Evolutionary conservation across 1,284 basidiomycete species (phyloP).

Genomic region (Sporisorium reilianum): DNA sequence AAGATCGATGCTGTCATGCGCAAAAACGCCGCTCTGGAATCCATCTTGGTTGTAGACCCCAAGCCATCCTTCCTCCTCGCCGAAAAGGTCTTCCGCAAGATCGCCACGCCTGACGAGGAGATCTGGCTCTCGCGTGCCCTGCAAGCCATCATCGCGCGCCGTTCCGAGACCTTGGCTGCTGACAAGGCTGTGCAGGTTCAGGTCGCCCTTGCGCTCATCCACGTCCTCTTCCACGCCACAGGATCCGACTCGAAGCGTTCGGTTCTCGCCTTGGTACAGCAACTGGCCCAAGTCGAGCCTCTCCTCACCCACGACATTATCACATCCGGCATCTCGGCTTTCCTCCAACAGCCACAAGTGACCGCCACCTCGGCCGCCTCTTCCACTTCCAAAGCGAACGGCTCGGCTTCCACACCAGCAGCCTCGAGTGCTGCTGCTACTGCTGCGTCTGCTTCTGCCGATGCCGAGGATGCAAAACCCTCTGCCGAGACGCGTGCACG

Average conservation of each 20-base stretch:
- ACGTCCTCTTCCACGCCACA: conserved; percentile 49
- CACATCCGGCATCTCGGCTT: conserved; percentile 40
- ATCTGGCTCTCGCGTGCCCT: conserved; percentile 57
- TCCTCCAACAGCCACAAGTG: conserved; percentile 32
- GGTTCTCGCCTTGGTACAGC: conserved; percentile 24
- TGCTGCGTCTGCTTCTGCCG: conserved; percentile 25
- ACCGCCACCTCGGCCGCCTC: conserved; percentile 8
- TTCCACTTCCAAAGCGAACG: conserved; percentile 24
- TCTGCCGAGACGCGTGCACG: conserved; percentile 46
- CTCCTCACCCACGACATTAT: conserved; percentile 46
- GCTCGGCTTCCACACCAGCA: conserved; percentile 15
- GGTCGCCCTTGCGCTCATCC: conserved; percentile 48
- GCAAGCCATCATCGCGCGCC: conserved; percentile 31
- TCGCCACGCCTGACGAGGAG: conserved; percentile 53
- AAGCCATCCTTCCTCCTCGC: conserved; percentile 67
- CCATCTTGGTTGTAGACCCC: conserved; percentile 44
- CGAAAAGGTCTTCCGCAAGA: conserved; percentile 64
- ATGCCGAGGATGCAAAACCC: conserved; percentile 41
- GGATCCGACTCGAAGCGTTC: conserved; percentile 32
- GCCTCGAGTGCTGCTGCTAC: conserved; percentile 14
- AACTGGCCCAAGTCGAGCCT: conserved; percentile 28
- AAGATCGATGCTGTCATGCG: conserved; percentile 44
- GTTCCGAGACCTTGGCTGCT: conserved; percentile 13
- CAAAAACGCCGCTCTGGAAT: conserved; percentile 45
- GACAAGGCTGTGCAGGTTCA: conserved; percentile 44